phyloP scores from a whole-genome alignment of 1,284 basidiomycete genomes.

The Fistulina hepatica region DNA sequence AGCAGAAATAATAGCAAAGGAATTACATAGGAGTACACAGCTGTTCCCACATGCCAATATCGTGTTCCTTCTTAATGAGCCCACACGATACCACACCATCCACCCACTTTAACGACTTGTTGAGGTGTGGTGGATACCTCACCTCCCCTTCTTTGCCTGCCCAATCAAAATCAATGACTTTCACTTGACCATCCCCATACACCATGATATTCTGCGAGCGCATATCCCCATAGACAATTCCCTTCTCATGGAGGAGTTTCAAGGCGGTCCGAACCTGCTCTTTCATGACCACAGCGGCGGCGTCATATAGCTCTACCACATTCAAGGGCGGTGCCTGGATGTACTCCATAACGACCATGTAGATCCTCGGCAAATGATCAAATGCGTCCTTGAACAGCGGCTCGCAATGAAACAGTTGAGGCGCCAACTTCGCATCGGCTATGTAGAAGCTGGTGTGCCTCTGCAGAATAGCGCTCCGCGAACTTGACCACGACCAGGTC shows the following conservation, averaged over 20 bases:
- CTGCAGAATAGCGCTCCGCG: slow-evolving; percentile 11
- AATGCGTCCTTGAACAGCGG: background rate
- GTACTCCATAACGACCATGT: slow-evolving; percentile 10
- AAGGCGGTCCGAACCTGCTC: background rate
- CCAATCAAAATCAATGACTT: slow-evolving; percentile 13
- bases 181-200: slow-evolving; percentile 5
- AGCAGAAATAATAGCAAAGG: no score
- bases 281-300: slow-evolving; percentile 1
- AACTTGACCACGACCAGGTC: slow-evolving; percentile 15
- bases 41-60: no score
- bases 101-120: background rate
- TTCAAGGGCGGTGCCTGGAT: slow-evolving; percentile 5
- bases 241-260: background rate
- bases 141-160: slow-evolving; percentile 2
- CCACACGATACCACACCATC: background rate
- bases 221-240: background rate
- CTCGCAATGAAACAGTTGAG: slow-evolving; percentile 5
- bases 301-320: background rate
- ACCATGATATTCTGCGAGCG: background rate
- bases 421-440: background rate
- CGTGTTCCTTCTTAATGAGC: background rate
- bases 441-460: slow-evolving; percentile 6
- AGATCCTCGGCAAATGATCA: background rate
- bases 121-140: slow-evolving; percentile 10
- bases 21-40: no score